Base-by-base conservation (phyloP, 805 yeast species). In the Candida lessepsii region DNA sequence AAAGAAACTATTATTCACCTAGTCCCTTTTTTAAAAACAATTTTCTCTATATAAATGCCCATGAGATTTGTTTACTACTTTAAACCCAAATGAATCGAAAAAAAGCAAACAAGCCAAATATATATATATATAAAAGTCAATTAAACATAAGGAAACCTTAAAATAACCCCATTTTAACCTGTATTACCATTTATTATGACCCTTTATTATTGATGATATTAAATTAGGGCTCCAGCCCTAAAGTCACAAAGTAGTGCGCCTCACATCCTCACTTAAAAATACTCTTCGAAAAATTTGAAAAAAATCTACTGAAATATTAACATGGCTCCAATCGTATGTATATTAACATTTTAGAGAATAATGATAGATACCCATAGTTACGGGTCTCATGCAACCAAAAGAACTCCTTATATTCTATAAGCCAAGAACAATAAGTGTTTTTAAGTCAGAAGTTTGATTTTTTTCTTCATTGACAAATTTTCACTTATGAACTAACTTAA, bases 321-420 rank as follows among this genome's bases (percentile, higher is more conserved):
- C 77, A 84, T 86, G 95, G 95, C 95, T 81, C 95, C 95, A 83
- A 83, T 81, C 73, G 93, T 85, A 84, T 73, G 93, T 84, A 66
- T 57, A 52, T 47, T 48, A 53, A 41, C 51, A 20, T 33, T 45
- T 15, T 39, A 39, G 45, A 19, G 35, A 32, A 21, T 7, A n/a
- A 67, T 35, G 26, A 30, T 13, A 26, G 29, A 70, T 67, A 63
- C 64, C 58, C 63, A 61, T 54, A 51, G 42, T 61, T 39, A 56
- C 65, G 68, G 67, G 66, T 54, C 53, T 39, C 35, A 29, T 35
- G 43, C 39, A 37, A 37, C 40, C 42, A 41, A 44, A 30, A 21
- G 6, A 21, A 35, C 23, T 26, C 29, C 15, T 7, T 20, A 9
- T 6, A 20, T 9, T 13, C 7, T 10, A 26, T 6, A 8, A 13